Base-by-base conservation (phyloP, 2,329 filamentous ascomycete species). In the Dothistroma septosporum region DNA sequence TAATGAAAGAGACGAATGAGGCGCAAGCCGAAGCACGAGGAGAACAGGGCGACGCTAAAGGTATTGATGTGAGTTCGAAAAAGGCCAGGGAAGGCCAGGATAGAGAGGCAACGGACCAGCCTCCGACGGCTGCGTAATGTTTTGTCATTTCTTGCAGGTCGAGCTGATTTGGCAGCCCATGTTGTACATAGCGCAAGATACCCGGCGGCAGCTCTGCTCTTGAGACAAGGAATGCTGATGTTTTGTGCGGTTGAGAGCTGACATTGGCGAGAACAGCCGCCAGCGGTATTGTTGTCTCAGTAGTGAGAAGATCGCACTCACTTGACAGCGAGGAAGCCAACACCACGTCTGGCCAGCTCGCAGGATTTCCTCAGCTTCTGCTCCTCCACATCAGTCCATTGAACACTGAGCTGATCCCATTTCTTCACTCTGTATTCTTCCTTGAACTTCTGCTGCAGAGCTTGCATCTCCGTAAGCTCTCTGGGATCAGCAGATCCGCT, bases 311-410 rank as follows among this genome's bases (percentile, higher is more conserved):
- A 9, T 35, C 24, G 22, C 16, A 2, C 28, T 76, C 72, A 86
- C 73, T 84, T 86, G 24, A 87, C 79, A 65, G 77, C 77, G 67
- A 87, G 77, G 64, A 87, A 84, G 0, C 82, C 85, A 61, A 85
- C 77, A 0, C 85, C 85, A 57, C 80, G 78, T 58, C 85, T 80
- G 2, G 85, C 85, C 58, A 74, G 76, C 67, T 82, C 78, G 67
- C 81, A 83, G 1, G 85, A 85, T 60, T 72, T 75, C 64, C 81
- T 81, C 57, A 88, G 70, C 48, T 79, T 80, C 72, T 87, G 84
- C 65, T 86, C 82, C 69, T 88, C 85, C 2, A 76, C 77, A 74
- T 87, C 85, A 21, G 85, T 87, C 85, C 85, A 88, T 68, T 85
- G 81, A 41, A 87, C 82, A 55, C 76, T 83, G 64, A 87, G 68